phyloP scores from a whole-genome alignment of 495 filamentous ascomycete species.

The Pyrenula aspistea region DNA sequence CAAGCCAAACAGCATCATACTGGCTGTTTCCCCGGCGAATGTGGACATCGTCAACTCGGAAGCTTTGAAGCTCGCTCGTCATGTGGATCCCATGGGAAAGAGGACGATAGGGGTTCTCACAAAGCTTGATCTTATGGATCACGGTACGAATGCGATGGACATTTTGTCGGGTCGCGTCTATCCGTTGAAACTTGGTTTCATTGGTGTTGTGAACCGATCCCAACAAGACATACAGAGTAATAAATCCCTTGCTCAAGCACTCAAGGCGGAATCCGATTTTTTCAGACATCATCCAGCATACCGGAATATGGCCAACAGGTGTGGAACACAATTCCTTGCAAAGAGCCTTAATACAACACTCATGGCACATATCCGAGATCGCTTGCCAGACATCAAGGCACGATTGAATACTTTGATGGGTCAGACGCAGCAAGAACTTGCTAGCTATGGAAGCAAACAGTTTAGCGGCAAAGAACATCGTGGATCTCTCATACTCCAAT shows the following conservation, averaged over 20 bases:
- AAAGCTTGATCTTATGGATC: conserved; percentile 97
- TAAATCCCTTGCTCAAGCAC: conserved; percentile 78
- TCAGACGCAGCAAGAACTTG: conserved; percentile 96
- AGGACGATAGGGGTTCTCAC: conserved; percentile 96
- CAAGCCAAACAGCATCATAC: conserved; percentile 96
- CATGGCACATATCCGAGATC: conserved; percentile 92
- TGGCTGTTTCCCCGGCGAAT: conserved; percentile 95
- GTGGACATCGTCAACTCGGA: conserved; percentile 98
- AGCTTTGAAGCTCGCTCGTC: conserved; percentile 87
- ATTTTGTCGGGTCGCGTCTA: conserved; percentile 95
- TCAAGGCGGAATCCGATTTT: conserved; percentile 86
- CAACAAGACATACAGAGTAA: conserved; percentile 97
- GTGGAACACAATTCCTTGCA: conserved; percentile 89
- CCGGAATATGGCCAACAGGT: conserved; percentile 85
- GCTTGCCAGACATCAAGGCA: conserved; percentile 95
- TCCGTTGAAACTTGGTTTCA: conserved; percentile 93
- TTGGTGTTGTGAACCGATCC: conserved; percentile 94
- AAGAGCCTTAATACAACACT: conserved; percentile 91
- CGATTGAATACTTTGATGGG: conserved; percentile 97
- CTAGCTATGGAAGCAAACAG: conserved; percentile 95
- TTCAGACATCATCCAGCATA: conserved; percentile 97
- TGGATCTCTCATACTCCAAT: conserved; percentile 84
- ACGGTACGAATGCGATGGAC: conserved; percentile 95
- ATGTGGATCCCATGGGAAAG: conserved; percentile 90
- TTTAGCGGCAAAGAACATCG: conserved; percentile 97